Evolutionary conservation across 805 yeast species (phyloP).

Genomic region (Tanozyma kutaoensis): DNA sequence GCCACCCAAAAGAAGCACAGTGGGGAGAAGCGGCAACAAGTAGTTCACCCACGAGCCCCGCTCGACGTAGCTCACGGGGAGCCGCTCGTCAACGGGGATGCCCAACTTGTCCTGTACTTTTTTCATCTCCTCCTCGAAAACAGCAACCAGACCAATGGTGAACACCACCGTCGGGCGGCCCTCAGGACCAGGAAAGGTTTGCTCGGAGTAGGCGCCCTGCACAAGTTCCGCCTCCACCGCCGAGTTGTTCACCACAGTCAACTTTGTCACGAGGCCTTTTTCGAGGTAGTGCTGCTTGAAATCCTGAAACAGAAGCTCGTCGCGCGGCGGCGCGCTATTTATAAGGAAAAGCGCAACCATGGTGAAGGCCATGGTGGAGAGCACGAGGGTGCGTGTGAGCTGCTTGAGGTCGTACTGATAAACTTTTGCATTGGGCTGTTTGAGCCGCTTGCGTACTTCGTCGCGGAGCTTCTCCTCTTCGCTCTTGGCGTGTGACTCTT

Average conservation of each 20-base stretch:
- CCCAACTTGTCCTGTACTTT: slow-evolving; percentile 56
- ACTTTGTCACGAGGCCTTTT: slow-evolving; percentile 61
- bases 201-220: slow-evolving; percentile 26
- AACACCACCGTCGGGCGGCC: slow-evolving; percentile 44
- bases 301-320: slow-evolving; percentile 60
- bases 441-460: not conserved
- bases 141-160: slow-evolving; percentile 79
- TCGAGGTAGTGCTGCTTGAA: slow-evolving; percentile 70
- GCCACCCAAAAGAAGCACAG: slow-evolving; percentile 70
- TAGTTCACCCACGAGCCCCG: slow-evolving; percentile 52
- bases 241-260: slow-evolving; percentile 61
- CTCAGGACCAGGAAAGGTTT: slow-evolving; percentile 21
- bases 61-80: slow-evolving; percentile 68
- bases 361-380: no score
- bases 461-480: slow-evolving; percentile 2
- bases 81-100: slow-evolving; percentile 54
- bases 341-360: no score
- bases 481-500: not conserved
- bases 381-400: no score
- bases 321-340: no score
- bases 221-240: slow-evolving; percentile 59
- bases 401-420: no score
- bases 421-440: no score
- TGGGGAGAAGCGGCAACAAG: slow-evolving; percentile 65
- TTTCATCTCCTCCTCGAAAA: slow-evolving; percentile 74